Evolutionary conservation across 2,329 filamentous ascomycete genomes (phyloP), one percentile per base, ranked within the genome.

Genomic region (Boeremia lycopersici): DNA sequence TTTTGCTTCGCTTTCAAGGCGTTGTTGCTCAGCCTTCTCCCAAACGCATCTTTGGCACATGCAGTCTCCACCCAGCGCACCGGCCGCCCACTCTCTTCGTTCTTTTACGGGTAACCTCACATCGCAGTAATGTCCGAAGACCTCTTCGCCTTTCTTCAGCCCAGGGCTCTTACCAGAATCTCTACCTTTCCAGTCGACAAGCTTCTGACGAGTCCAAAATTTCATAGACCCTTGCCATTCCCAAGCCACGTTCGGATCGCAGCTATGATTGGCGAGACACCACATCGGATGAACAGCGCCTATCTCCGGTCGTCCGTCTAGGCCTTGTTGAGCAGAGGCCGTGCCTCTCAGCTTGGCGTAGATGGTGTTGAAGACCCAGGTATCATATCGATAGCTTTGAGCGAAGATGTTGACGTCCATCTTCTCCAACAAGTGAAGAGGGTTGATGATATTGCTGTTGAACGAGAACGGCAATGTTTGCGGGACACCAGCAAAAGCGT

Each of bases 201-300:
- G 78, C 59, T 82, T 77, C 58, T 86, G 79, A 7, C 86, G 79
- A 2, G 85, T 84, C 79, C 80, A 85, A 56, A 95, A 84, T 31
- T 85, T 83, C 83, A 95, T 93, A 47, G 83, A 83, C 1, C 89
- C 90, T 26, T 89, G 87, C 91, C 93, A 97, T 68, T 96, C 90
- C 95, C 95, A 99, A 3, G 85, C 85, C 34, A 98, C 92, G 73
- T 96, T 97, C 8, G 95, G 95, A 71, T 96, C 87, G 76, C 95
- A 99, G 73, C 92, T 91, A 73, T 99, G 95, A 69, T 99, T 99
- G 26, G 93, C 93, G 28, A 98, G 81, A 76, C 93, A 98, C 92
- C 95, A 99, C 64, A 96, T 86, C 2, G 93, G 92, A 76, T 98
- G 93, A 26, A 98, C 93, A 26, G 93, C 93, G 26, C 91, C 91